Evolutionary conservation across 2,329 filamentous ascomycete genomes (phyloP).

Genomic region (Pseudogymnoascus verrucosus): DNA sequence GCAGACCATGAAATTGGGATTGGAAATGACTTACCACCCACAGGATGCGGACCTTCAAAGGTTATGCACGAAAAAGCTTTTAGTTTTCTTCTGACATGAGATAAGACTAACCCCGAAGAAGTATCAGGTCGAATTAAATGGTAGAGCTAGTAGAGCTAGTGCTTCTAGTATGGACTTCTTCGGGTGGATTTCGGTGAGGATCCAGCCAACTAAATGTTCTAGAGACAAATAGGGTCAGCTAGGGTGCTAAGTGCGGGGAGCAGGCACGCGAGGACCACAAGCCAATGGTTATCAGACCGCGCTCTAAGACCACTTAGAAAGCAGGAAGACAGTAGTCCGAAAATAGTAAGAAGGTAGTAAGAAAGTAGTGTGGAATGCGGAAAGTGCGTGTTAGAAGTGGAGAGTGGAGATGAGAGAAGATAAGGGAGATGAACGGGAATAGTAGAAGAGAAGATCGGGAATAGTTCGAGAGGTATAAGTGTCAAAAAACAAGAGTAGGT

Average conservation of each 20-base stretch:
- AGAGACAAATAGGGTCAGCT: neutral
- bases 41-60: neutral
- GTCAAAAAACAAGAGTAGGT: neutral
- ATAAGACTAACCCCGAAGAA: neutral
- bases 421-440: conserved; percentile 6
- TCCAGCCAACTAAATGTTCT: neutral
- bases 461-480: neutral
- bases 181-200: neutral
- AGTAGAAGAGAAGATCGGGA: neutral
- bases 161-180: neutral
- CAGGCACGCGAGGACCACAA: conserved; percentile 1
- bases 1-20: conserved; percentile 4
- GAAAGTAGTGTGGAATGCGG: neutral
- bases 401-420: conserved; percentile 2
- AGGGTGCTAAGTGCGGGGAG: conserved; percentile 2
- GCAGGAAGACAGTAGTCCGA: neutral
- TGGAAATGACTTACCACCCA: conserved; percentile 4
- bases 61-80: conserved; percentile 8
- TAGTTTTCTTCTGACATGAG: conserved; percentile 4
- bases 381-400: neutral
- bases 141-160: neutral
- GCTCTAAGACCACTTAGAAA: neutral
- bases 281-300: neutral
- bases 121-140: neutral
- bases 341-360: neutral